Evolutionary conservation across 352 stramenopile genomes (phyloP).

Genomic region (Pythium brassicae): DNA sequence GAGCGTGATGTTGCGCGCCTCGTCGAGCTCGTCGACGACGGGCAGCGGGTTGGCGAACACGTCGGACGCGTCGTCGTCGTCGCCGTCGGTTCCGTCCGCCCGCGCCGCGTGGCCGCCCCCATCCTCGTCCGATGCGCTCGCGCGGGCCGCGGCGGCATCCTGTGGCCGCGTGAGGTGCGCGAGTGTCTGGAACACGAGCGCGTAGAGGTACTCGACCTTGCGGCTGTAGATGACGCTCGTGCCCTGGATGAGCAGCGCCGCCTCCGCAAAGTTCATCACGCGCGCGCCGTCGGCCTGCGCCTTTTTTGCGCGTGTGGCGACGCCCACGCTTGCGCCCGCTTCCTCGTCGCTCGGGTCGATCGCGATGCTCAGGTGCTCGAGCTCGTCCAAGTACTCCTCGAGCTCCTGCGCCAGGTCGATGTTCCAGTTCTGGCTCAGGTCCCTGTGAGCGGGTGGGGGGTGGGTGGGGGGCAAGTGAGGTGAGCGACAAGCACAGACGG

Average conservation of each 20-base stretch:
- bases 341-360: constrained; percentile 46
- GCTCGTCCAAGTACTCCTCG: constrained; percentile 88
- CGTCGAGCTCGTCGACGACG: constrained; percentile 56
- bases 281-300: constrained; percentile 5
- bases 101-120: constrained; percentile 16
- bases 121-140: background rate
- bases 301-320: constrained; percentile 11
- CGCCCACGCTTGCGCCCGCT: background rate
- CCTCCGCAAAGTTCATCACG: constrained; percentile 91
- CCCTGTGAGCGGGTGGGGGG: constrained; percentile 26
- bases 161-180: constrained; percentile 72
- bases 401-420: constrained; percentile 88
- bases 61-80: constrained; percentile 19
- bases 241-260: constrained; percentile 92
- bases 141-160: constrained; percentile 10
- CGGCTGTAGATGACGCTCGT: constrained; percentile 92
- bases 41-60: constrained; percentile 57
- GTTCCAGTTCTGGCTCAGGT: constrained; percentile 90
- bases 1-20: constrained; percentile 62
- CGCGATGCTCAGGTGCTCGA: constrained; percentile 67
- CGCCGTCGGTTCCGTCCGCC: constrained; percentile 19
- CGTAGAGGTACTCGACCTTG: constrained; percentile 95
- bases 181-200: constrained; percentile 89
- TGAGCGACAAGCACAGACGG: background rate
- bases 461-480: background rate